phyloP scores from a whole-genome alignment of 768 basidiomycete genomes.

The Macrolepiota albuminosa region DNA sequence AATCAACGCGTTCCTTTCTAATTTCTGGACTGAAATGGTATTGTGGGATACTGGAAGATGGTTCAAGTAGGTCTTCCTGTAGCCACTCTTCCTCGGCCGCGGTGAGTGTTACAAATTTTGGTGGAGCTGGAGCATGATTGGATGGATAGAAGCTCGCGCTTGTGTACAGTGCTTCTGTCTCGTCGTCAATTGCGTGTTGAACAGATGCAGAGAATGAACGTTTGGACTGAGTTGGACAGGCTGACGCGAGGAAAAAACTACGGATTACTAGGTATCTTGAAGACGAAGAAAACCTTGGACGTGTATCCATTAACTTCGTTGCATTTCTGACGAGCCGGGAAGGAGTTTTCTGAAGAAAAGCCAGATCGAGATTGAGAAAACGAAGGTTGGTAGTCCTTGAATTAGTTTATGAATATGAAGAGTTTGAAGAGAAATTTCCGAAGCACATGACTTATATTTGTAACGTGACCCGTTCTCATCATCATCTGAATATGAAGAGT shows the following conservation, averaged over 20 bases:
- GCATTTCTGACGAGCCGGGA: conserved; percentile 10
- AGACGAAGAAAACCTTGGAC: conserved; percentile 2
- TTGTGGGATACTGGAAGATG: background rate
- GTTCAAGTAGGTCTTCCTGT: conserved; percentile 22
- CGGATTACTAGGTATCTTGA: conserved; percentile 13
- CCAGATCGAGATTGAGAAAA: conserved; percentile 5
- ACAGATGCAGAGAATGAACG: conserved; percentile 7
- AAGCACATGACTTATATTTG: background rate
- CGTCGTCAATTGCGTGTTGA: conserved; percentile 1
- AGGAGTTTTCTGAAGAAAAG: conserved; percentile 4
- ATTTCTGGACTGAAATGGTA: conserved; percentile 7
- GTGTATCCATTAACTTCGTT: conserved; percentile 5
- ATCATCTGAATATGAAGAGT: no score
- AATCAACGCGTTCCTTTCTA: conserved; percentile 47
- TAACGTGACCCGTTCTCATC: background rate
- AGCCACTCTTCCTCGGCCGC: conserved; percentile 36
- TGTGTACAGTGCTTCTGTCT: conserved; percentile 12
- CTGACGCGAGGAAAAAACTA: conserved; percentile 16
- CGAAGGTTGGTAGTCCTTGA: background rate
- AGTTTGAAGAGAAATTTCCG: background rate
- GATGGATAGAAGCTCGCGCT: conserved; percentile 5
- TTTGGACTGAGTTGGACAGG: conserved; percentile 12
- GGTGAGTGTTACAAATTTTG: conserved; percentile 5
- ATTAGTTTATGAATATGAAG: no score
- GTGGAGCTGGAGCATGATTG: background rate